Evolutionary conservation across 129 eudicot species (phyloP).

Genomic region (sunflower (Helianthus annuus)): HanXRQr2.0-SUNRISE NC_035437.2:167044538-167045037

Average conservation of each 20-base stretch:
- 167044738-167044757: not conserved
- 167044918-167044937: not conserved
- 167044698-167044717: not conserved
- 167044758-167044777: not conserved
- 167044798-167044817: not conserved
- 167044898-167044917: not conserved
- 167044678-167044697: slow-evolving; percentile 2
- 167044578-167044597: not conserved
- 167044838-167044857: slow-evolving; percentile 1
- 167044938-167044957: not conserved
- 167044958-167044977: slow-evolving; percentile 6
- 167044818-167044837: not conserved
- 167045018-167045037: no score
- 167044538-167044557: not conserved
- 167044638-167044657: not conserved
- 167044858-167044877: slow-evolving; percentile 33
- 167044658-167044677: not conserved
- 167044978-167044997: slow-evolving; percentile 4
- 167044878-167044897: not conserved
- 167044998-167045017: no score
- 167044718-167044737: not conserved
- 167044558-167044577: not conserved
- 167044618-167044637: not conserved
- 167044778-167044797: not conserved
- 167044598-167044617: not conserved